phyloP scores from a whole-genome alignment of 2,329 filamentous ascomycete genomes.

The Juglanconis sp. region DNA sequence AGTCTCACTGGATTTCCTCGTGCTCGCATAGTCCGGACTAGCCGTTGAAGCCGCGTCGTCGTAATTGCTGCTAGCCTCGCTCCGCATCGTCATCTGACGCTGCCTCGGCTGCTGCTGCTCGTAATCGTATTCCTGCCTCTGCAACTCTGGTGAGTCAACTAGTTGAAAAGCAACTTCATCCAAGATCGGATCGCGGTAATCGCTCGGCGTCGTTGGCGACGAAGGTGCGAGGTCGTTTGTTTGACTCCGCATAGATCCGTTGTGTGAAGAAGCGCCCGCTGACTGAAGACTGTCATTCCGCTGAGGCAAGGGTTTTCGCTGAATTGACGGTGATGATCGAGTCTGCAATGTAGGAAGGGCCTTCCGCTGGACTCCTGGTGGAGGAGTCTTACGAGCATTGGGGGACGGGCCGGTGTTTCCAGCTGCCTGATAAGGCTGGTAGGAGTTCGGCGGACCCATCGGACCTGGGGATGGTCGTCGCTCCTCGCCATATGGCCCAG shows the following conservation, averaged over 20 bases:
- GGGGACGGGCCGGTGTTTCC: slow-evolving; percentile 6
- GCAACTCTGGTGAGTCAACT: slow-evolving; percentile 34
- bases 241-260: slow-evolving; percentile 27
- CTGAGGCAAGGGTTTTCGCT: slow-evolving; percentile 51
- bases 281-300: slow-evolving; percentile 24
- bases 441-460: slow-evolving; percentile 6
- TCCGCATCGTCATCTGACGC: slow-evolving; percentile 36
- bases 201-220: slow-evolving; percentile 36
- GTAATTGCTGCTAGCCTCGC: slow-evolving; percentile 44
- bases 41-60: slow-evolving; percentile 64
- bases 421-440: slow-evolving; percentile 6
- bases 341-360: slow-evolving; percentile 12
- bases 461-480: slow-evolving; percentile 12
- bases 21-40: slow-evolving; percentile 78
- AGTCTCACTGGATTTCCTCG: slow-evolving; percentile 50
- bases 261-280: slow-evolving; percentile 3
- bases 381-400: slow-evolving; percentile 10
- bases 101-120: slow-evolving; percentile 22
- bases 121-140: slow-evolving; percentile 19
- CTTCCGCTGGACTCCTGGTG: slow-evolving; percentile 12
- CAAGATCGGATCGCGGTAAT: slow-evolving; percentile 38
- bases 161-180: slow-evolving; percentile 49
- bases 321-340: slow-evolving; percentile 36
- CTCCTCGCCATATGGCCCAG: slow-evolving; percentile 13
- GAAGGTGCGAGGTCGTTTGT: slow-evolving; percentile 36